Evolutionary conservation across 768 basidiomycete species (phyloP).

Genomic region (Lenzites betulinus): DNA sequence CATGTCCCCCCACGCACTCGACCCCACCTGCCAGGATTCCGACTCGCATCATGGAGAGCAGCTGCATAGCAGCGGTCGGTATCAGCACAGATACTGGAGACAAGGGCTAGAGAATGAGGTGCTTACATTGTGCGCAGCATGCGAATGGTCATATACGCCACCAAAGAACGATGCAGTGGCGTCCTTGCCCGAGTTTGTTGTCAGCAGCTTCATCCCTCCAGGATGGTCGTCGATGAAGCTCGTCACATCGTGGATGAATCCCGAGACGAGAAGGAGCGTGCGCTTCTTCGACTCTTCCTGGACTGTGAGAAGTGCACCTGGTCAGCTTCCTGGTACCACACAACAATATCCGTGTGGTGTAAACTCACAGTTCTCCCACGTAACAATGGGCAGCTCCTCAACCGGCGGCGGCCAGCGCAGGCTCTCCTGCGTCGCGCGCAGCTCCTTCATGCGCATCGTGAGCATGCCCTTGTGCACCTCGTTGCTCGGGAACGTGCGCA

Average conservation of each 20-base stretch:
- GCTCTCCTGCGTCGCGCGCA: constrained; percentile 73
- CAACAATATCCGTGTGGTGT: background rate
- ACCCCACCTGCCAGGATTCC: constrained; percentile 55
- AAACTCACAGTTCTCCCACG: constrained; percentile 77
- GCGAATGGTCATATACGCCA: constrained; percentile 85
- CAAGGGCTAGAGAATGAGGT: background rate
- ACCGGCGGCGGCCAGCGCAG: constrained; percentile 81
- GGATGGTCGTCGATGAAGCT: constrained; percentile 91
- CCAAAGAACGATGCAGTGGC: constrained; percentile 95
- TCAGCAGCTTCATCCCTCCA: constrained; percentile 81
- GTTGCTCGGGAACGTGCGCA: constrained; percentile 70
- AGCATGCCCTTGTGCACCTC: constrained; percentile 85
- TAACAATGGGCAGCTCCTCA: constrained; percentile 76
- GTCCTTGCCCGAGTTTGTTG: constrained; percentile 85
- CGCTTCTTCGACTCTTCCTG: constrained; percentile 78
- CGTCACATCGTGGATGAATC: constrained; percentile 89
- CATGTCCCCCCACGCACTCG: constrained; percentile 1
- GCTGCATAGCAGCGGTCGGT: constrained; percentile 21
- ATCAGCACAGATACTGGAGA: background rate
- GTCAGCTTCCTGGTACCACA: background rate
- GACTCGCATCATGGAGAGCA: constrained; percentile 63
- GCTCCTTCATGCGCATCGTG: constrained; percentile 90
- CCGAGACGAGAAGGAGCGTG: constrained; percentile 82
- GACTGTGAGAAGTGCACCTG: constrained; percentile 43
- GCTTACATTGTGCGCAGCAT: constrained; percentile 82